These are phyloP conservation scores for Taphrina populina DNA, from an alignment of 1,139 yeast species.

Conservation along the genomic window DNA sequence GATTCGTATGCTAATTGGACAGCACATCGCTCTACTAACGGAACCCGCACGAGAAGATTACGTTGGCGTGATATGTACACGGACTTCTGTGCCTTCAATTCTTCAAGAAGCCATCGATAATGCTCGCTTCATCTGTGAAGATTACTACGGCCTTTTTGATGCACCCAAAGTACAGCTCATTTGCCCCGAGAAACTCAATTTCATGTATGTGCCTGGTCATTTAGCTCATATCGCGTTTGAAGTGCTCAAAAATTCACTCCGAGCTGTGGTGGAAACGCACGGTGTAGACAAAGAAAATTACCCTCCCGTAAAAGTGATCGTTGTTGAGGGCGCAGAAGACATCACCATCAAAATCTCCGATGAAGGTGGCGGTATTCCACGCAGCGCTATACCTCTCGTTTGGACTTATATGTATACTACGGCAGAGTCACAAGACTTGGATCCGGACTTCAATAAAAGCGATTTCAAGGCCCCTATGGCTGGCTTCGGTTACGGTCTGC, in stretches of 20 bases:
- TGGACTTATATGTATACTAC: conserved; percentile 94
- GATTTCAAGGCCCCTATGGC: conserved; percentile 89
- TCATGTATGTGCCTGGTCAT: conserved; percentile 90
- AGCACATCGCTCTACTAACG: conserved; percentile 75
- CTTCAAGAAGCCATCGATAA: conserved; percentile 84
- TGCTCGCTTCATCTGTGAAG: conserved; percentile 83
- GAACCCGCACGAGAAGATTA: conserved; percentile 62
- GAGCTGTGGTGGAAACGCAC: conserved; percentile 82
- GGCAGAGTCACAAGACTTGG: conserved; percentile 57
- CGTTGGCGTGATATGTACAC: conserved; percentile 82
- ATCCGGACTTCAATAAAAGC: conserved; percentile 54
- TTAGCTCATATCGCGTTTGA: conserved; percentile 85
- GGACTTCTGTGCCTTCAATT: conserved; percentile 73
- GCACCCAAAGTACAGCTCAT: conserved; percentile 77
- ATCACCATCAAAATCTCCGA: conserved; percentile 90
- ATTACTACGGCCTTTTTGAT: conserved; percentile 76
- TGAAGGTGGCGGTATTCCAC: conserved; percentile 91
- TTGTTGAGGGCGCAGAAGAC: conserved; percentile 88
- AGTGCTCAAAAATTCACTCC: conserved; percentile 73
- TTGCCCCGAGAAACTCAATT: conserved; percentile 66
- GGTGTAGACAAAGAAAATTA: conserved; percentile 55
- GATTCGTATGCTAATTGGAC: conserved; percentile 84
- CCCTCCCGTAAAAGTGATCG: conserved; percentile 83
- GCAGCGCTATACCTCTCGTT: conserved; percentile 77
- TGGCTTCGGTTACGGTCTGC: conserved; percentile 89